Evolutionary conservation across 257 asterid genomes (phyloP), one percentile per base, ranked within the genome.

Genomic region (Penstemon barbatus): DNA sequence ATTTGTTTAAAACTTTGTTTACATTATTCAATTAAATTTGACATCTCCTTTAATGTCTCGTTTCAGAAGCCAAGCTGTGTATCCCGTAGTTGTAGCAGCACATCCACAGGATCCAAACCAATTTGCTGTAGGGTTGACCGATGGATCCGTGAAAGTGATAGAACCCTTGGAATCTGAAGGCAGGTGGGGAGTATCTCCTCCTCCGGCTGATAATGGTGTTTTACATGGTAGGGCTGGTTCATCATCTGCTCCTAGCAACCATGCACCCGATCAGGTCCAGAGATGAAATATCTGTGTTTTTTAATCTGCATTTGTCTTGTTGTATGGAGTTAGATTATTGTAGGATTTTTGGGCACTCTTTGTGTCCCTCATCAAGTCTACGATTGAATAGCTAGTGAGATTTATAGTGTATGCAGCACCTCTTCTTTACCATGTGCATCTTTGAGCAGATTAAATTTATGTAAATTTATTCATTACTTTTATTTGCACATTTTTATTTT

Each of bases 141-240:
- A 92, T 55, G 97, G 98, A 59, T 82, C 96, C 0, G 96, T 92
- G n/a, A 92, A 90, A 77, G 98, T 92, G 71, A 76, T 92, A 62
- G 98, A 92, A 78, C 98, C 98, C 9, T 60, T 82, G n/a, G 98
- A 92, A 73, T 82, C 90, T 0, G 97, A 90, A 42, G 75, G 89
- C 39, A 90, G 76, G 82, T 90, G 98, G 97, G 96, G 98, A 57
- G 73, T 65, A 55, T 77, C 86, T 64, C 96, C 93, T 33, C 97
- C 96, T 1, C 78, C 80, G 5, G 95, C 88, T 18, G 89, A 83
- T 9, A n/a, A 19, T 2, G 95, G 95, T 13, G 55, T 81, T 9
- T 42, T 91, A 62, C 82, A 84, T 36, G 88, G 95, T 7, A 82
- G 93, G 74, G 56, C 81, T 15, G 96, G 90, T 62, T 86, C 96